phyloP scores from a whole-genome alignment of 2,329 filamentous ascomycete genomes.

The Fusarium aywerte region DNA sequence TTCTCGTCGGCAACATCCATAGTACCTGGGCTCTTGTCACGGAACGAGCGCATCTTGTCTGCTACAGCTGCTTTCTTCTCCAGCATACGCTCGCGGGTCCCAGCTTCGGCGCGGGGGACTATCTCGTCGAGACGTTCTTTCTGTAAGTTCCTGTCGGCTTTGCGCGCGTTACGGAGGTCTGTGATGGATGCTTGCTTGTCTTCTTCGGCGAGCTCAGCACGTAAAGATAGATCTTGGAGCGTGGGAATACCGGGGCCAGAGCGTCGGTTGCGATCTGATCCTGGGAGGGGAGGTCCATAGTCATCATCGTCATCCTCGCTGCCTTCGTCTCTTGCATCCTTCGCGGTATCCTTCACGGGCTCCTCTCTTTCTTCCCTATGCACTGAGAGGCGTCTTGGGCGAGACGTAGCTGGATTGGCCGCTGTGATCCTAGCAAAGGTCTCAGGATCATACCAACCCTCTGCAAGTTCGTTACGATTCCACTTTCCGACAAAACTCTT shows the following conservation, averaged over 20 bases:
- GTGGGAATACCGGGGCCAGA: conserved; percentile 74
- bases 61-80: conserved; percentile 84
- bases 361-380: conserved; percentile 46
- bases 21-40: conserved; percentile 70
- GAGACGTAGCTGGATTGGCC: conserved; percentile 33
- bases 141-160: conserved; percentile 71
- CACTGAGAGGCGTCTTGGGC: conserved; percentile 6
- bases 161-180: conserved; percentile 70
- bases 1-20: conserved; percentile 68
- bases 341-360: conserved; percentile 60
- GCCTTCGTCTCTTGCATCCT: conserved; percentile 54
- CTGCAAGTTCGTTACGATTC: conserved; percentile 87
- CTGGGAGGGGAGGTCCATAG: conserved; percentile 59
- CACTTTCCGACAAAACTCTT: conserved; percentile 93
- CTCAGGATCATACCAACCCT: conserved; percentile 92
- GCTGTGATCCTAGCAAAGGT: conserved; percentile 62
- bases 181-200: conserved; percentile 63
- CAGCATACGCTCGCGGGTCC: conserved; percentile 82
- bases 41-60: conserved; percentile 78
- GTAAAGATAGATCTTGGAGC: conserved; percentile 76
- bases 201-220: conserved; percentile 61
- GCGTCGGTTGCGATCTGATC: conserved; percentile 41
- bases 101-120: conserved; percentile 82
- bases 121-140: conserved; percentile 83
- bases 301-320: conserved; percentile 69